phyloP scores from a whole-genome alignment of 2,329 filamentous ascomycete species.

The Phoma sp. region DNA sequence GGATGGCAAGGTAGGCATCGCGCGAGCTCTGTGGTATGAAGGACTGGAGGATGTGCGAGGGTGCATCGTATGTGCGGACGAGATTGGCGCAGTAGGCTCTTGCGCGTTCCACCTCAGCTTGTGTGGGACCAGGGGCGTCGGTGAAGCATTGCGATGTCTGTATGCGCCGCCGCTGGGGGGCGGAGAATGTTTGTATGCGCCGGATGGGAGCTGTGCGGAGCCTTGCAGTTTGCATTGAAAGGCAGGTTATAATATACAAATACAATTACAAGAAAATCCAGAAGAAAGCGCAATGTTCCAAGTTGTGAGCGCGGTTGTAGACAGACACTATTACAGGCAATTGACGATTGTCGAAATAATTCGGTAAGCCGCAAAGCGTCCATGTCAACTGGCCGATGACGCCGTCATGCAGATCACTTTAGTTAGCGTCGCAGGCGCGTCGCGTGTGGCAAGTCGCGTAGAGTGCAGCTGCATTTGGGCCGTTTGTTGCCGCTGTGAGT shows the following conservation, averaged over 20 bases:
- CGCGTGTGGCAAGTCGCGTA: slow-evolving; percentile 30
- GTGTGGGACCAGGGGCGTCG: slow-evolving; percentile 36
- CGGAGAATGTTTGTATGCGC: slow-evolving; percentile 19
- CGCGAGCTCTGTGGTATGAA: slow-evolving; percentile 78
- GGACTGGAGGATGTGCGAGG: slow-evolving; percentile 82
- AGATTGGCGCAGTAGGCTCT: slow-evolving; percentile 65
- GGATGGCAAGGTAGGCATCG: slow-evolving; percentile 87
- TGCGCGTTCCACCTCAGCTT: slow-evolving; percentile 60
- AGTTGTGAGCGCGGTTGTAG: too few relatives aligned
- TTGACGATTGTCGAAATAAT: not conserved
- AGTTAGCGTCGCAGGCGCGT: slow-evolving; percentile 39
- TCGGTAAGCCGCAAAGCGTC: slow-evolving; percentile 18
- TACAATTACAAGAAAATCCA: not conserved
- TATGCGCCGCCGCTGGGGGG: slow-evolving; percentile 24
- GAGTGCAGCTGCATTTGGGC: not conserved
- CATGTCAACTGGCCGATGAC: slow-evolving; percentile 29
- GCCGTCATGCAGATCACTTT: slow-evolving; percentile 33
- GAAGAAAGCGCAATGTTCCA: too few relatives aligned
- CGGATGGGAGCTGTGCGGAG: slow-evolving; percentile 25
- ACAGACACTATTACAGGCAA: not conserved
- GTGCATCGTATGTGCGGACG: slow-evolving; percentile 83
- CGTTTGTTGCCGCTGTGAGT: not conserved
- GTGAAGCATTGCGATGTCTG: slow-evolving; percentile 30
- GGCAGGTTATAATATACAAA: not conserved
- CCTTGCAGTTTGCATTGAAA: slow-evolving; percentile 34